Base-by-base conservation (phyloP, 2,329 filamentous ascomycete genomes). In the Diplocarpon mali region DNA sequence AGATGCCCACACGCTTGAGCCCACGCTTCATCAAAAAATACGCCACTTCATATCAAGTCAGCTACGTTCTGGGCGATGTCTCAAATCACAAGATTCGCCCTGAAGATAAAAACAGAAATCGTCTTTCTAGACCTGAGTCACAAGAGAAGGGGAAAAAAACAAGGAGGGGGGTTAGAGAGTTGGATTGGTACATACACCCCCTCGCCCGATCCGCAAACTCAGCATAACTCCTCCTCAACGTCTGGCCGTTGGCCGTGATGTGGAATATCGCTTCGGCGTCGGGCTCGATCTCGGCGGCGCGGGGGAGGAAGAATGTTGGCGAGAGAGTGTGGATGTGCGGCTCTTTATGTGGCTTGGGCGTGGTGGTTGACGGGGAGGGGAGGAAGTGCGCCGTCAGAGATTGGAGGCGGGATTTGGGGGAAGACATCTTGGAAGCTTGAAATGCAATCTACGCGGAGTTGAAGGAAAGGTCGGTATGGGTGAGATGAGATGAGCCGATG, bases 281-380 rank as follows among this genome's bases (percentile, higher is more conserved):
- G 5, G 90, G 90, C 65, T 95, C 90, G 58, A 96, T 92, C 37
- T 76, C 71, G 6, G 89, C 89, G 14, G 90, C 88, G 42, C 90
- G 81, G 53, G 85, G 83, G 16, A 94, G 69, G 62, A 95, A 95
- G 64, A 79, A 81, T 2, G 89, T 95, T 0, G 90, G 90, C 1
- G 86, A 89, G 27, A 96, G 76, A 13, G 82, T 78, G 64, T 90
- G 84, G 57, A 84, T 74, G 63, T 74, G 63, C 46, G 58, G 69
- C 69, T 64, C 52, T 44, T 62, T 55, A 35, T 55, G 47, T 3
- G 56, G 44, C 13, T 41, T 41, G 24, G 48, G 43, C 13, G 50
- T 49, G 32, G 52, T 49, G 30, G 49, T 45, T 5, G 54, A 38
- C 12, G 65, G 63, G 39, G 64, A 62, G 27, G 64, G 62, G 24